Conservation (phyloP, 2,329 filamentous ascomycete genomes). For the Cercospora berteroae region DNA sequence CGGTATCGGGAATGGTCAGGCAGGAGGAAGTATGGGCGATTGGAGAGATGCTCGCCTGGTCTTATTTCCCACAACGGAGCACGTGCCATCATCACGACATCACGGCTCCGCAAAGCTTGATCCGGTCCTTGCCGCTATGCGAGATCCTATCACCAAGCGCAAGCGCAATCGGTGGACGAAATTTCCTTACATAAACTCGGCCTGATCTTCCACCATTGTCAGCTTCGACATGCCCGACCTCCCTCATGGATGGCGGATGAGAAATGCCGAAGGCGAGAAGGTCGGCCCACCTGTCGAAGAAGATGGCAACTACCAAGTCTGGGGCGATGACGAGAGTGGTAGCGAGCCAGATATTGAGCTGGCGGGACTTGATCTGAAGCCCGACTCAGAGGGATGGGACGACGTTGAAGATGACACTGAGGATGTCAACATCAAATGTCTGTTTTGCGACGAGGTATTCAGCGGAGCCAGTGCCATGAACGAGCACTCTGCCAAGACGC, state of each 20-base stretch:
- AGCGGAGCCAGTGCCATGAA: slow-evolving; percentile 38
- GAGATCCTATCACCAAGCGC: slow-evolving; percentile 4
- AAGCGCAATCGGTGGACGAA: neutral
- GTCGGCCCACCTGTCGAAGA: slow-evolving; percentile 28
- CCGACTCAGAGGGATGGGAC: slow-evolving; percentile 46
- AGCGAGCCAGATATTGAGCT: slow-evolving; percentile 23
- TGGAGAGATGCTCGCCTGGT: neutral
- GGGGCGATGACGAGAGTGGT: slow-evolving; percentile 23
- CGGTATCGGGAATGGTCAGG: neutral
- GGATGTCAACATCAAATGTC: slow-evolving; percentile 39
- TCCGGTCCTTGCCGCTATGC: neutral
- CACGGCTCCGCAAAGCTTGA: slow-evolving; percentile 17
- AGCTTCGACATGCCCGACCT: slow-evolving; percentile 22
- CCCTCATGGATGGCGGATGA: slow-evolving; percentile 30
- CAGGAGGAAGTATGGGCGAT: neutral
- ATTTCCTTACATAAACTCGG: slow-evolving; percentile 12
- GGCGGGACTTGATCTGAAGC: slow-evolving; percentile 30
- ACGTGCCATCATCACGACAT: slow-evolving; percentile 10
- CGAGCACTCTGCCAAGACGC: slow-evolving; percentile 38
- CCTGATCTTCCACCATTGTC: neutral
- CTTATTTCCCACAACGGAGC: neutral
- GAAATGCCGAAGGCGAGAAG: slow-evolving; percentile 25
- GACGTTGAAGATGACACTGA: slow-evolving; percentile 45
- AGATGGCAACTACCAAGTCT: slow-evolving; percentile 23
- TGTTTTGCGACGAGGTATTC: slow-evolving; percentile 42